A percentile compares a stretch with the other conserved stretches of the same genome.
phyloP scores from a whole-genome alignment of 1,284 basidiomycete species.

The Pyrrhoderma lamaoense region DNA sequence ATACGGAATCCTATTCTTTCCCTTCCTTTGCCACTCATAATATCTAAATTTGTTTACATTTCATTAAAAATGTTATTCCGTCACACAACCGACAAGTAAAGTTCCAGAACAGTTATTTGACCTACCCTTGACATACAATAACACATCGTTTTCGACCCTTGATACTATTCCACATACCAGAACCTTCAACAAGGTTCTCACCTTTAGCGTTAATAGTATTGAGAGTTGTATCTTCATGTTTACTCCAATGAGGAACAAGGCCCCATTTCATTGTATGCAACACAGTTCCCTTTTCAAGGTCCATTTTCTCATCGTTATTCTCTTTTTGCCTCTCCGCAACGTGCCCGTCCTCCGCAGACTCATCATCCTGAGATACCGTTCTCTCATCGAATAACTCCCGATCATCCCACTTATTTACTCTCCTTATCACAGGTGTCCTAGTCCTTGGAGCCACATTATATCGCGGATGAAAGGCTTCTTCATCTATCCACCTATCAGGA shows the following conservation, averaged over 20 bases:
- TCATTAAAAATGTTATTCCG: constrained; percentile 16
- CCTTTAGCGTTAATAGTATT: constrained; percentile 88
- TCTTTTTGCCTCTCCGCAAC: not conserved
- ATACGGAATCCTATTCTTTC: constrained; percentile 71
- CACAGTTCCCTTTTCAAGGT: constrained; percentile 25
- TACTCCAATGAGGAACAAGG: constrained; percentile 79
- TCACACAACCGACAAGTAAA: constrained; percentile 17
- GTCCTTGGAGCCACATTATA: constrained; percentile 70
- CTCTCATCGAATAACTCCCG: not conserved
- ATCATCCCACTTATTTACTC: constrained; percentile 15
- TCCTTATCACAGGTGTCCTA: constrained; percentile 55
- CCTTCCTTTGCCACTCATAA: constrained; percentile 87
- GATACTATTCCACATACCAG: constrained; percentile 76
- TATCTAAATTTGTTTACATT: constrained; percentile 48
- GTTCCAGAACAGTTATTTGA: constrained; percentile 15
- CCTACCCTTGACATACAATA: constrained; percentile 72
- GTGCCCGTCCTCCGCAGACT: not conserved
- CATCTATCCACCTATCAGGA: constrained; percentile 55
- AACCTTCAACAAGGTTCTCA: constrained; percentile 70
- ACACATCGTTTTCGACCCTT: constrained; percentile 76
- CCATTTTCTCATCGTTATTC: not conserved
- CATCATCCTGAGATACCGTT: not conserved
- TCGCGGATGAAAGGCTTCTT: constrained; percentile 47
- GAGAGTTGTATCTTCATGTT: constrained; percentile 59
- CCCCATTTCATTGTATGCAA: constrained; percentile 88